Percentiles rank a stretch among this genome's conserved stretches.
Conservation (phyloP, 805 yeast species). For the Starmera caribaea region DNA sequence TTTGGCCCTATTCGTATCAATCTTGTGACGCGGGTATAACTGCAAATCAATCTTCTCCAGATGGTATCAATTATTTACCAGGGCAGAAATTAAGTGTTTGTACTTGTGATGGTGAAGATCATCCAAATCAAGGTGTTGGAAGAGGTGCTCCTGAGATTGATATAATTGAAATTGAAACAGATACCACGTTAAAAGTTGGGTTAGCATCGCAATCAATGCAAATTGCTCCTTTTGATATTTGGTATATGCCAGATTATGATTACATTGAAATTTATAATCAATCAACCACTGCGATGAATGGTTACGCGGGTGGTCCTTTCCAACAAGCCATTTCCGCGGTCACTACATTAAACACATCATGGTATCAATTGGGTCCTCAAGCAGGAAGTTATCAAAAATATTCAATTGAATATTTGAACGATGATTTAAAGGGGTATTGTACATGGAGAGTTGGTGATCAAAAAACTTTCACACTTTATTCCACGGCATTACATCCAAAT, state of each 20-base stretch:
- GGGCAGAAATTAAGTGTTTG: constrained; percentile 36
- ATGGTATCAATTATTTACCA: constrained; percentile 35
- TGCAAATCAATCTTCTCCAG: constrained; percentile 37
- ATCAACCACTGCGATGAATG: constrained; percentile 32
- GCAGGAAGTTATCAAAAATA: constrained; percentile 28
- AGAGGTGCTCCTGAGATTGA: constrained; percentile 45
- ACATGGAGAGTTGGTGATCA: constrained; percentile 37
- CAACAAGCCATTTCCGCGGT: constrained; percentile 42
- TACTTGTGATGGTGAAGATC: constrained; percentile 35
- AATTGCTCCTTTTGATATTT: constrained; percentile 41
- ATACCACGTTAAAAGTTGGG: constrained; percentile 24
- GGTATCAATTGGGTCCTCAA: constrained; percentile 31
- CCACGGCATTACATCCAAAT: constrained; percentile 35
- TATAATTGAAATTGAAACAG: constrained; percentile 35
- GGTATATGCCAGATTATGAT: constrained; percentile 43
- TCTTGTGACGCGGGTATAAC: constrained; percentile 42
- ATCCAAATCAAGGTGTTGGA: constrained; percentile 38
- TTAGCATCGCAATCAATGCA: constrained; percentile 41
- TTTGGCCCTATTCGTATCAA: constrained; percentile 41
- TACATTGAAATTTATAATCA: constrained; percentile 32
- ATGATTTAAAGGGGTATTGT: constrained; percentile 26
- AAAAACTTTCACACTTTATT: constrained; percentile 35
- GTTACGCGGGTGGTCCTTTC: constrained; percentile 40
- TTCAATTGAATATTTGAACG: constrained; percentile 31
- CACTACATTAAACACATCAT: constrained; percentile 34